phyloP scores from a whole-genome alignment of 495 filamentous ascomycete genomes.

The Neurospora africana region DNA sequence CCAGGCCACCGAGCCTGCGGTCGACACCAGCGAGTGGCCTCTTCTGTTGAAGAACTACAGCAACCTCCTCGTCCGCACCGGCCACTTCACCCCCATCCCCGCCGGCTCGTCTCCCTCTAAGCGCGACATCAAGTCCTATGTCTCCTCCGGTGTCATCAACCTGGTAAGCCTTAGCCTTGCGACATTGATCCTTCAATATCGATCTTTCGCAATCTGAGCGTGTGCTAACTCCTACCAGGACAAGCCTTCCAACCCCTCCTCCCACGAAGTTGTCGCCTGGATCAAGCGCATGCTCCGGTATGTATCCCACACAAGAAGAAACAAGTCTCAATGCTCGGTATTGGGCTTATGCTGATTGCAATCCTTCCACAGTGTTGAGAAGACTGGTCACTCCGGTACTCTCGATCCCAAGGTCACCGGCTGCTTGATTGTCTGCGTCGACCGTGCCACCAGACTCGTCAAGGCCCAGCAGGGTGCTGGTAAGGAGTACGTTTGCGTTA shows the following conservation, averaged over 20 bases:
- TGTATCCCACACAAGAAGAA: background rate
- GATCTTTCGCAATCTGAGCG: constrained; percentile 27
- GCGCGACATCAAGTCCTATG: constrained; percentile 89
- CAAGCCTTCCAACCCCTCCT: constrained; percentile 95
- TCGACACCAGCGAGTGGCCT: constrained; percentile 76
- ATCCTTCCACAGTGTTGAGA: constrained; percentile 57
- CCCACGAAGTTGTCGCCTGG: constrained; percentile 98
- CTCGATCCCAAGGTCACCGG: constrained; percentile 77
- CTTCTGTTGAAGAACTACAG: constrained; percentile 88
- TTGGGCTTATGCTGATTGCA: constrained; percentile 12
- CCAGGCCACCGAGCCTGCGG: constrained; percentile 54
- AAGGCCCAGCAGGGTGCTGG: constrained; percentile 98
- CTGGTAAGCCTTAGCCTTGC: constrained; percentile 6
- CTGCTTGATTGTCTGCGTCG: constrained; percentile 90
- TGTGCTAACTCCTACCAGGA: constrained; percentile 33
- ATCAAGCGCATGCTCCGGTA: constrained; percentile 93
- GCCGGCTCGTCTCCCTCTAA: constrained; percentile 74
- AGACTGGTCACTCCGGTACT: constrained; percentile 95
- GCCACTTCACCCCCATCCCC: constrained; percentile 90
- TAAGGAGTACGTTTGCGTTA: constrained; percentile 73
- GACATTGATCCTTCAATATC: background rate
- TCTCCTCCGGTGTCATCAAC: constrained; percentile 95
- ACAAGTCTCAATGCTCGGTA: background rate
- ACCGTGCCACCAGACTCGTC: constrained; percentile 90
- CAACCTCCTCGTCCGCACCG: constrained; percentile 73